Evolutionary conservation across 805 yeast species (phyloP).

Genomic region (Sporopachydermia lactativora): DNA sequence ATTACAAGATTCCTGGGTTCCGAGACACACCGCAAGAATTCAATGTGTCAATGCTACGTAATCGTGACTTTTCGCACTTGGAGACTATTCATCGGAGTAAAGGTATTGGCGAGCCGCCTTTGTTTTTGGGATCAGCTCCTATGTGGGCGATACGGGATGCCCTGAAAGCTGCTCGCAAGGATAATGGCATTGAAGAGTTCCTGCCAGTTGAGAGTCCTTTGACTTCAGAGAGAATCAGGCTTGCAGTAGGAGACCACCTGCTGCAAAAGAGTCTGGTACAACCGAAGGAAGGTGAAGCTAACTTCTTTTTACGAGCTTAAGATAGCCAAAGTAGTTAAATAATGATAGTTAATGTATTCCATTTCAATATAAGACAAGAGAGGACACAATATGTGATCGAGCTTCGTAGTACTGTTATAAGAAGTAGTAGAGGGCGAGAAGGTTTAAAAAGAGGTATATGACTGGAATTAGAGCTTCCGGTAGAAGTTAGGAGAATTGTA

Average conservation of each 20-base stretch:
- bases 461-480: too few relatives aligned
- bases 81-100: conserved; percentile 30
- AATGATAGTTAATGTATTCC: too few relatives aligned
- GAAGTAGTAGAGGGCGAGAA: too few relatives aligned
- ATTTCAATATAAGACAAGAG: too few relatives aligned
- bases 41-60: conserved; percentile 27
- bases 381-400: too few relatives aligned
- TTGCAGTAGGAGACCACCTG: conserved; percentile 24
- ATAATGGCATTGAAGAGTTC: conserved; percentile 8
- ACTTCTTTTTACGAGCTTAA: conserved; percentile 23
- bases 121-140: conserved; percentile 28
- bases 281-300: conserved; percentile 21
- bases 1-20: conserved; percentile 36
- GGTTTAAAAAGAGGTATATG: too few relatives aligned
- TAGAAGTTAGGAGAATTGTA: too few relatives aligned
- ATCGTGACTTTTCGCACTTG: conserved; percentile 27
- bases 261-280: conserved; percentile 18
- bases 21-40: conserved; percentile 32
- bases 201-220: conserved; percentile 24
- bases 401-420: too few relatives aligned
- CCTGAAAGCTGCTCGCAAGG: conserved; percentile 21
- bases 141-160: conserved; percentile 33
- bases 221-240: conserved; percentile 30
- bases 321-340: too few relatives aligned
- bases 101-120: conserved; percentile 39